Base-by-base conservation (phyloP, 1,139 yeast genomes). In the Magnusiomyces suaveolens region DNA sequence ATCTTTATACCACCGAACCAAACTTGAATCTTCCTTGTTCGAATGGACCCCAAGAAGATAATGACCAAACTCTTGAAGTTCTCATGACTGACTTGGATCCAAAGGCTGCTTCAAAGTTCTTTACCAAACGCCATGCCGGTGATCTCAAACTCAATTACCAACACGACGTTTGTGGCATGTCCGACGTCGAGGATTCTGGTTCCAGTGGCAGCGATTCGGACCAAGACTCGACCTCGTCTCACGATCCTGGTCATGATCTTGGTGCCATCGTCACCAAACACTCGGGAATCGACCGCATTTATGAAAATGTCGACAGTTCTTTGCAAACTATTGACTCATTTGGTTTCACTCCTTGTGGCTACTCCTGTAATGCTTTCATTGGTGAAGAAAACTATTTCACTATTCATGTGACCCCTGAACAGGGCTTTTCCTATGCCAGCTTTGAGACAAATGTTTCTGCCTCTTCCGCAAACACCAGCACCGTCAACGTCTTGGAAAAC, bases 281-380 rank as follows among this genome's bases (percentile, higher is more conserved):
- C 54, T 76, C 89, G 20, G 78, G 79, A 4, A 76, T 88, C 63
- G 84, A 84, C 69, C 66, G 75, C 48, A 67, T 89, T 46, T 85
- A 85, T 64, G 69, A 72, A 8, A 67, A 70, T 21, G 3, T 20
- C n/a, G 16, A 29, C 12, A 38, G 12, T 2, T 56, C 55, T 24
- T 60, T 63, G 25, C 70, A 72, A 52, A 64, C 68, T 18, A 79
- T 66, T 64, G 97, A 90, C 72, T 87, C 96, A 3, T 92, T 89
- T 72, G 84, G 95, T 33, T 92, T 92, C 69, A 75, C 87, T n/a
- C 98, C 98, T 1, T 92, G 97, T 70, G 98, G 98, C 18, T 92
- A 82, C 67, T 87, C 96, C 1, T 87, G 96, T 52, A 92, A 92
- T 69, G 84, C 94, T 29, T 73, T 88, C 50, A 70, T 86, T 52